Base-by-base conservation (phyloP, 805 yeast species). In the Candida alai region DNA sequence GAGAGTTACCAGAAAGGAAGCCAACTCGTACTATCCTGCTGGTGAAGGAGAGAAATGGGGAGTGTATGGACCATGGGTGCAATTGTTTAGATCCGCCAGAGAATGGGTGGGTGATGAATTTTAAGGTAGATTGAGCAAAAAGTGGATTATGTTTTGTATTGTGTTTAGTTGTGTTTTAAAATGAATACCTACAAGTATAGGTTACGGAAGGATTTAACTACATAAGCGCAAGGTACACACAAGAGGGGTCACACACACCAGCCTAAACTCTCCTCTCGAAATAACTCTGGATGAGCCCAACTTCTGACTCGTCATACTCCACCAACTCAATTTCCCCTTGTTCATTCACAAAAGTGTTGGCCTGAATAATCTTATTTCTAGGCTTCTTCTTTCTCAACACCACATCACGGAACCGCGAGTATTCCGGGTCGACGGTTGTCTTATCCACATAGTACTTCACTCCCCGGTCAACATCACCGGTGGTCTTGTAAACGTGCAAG, bases 11-110 rank as follows among this genome's bases (percentile, higher is more conserved):
- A 76, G 96, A 65, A 69, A 80, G 54, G 96, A 85, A 60, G 70
- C 94, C 36, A 90, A 90, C 66, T 87, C 97, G 4, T 90, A 86
- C 79, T 85, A 86, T 55, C 96, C 97, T 32, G 47, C 44, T 15
- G 68, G 68, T 32, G 63, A 69, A 39, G 78, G 73, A 33, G 71
- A 71, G 30, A 65, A 68, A 36, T 86, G 95, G 89, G 82, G 78
- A 36, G 83, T 80, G 19, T 78, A 81, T 54, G 96, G 96, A 35
- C 98, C 98, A 32, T 93, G 98, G 98, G 78, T 93, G 46, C 77
- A 87, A 58, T 63, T 93, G 61, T 93, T 93, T 70, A 77, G 84
- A 64, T 84, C 86, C 45, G 97, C 96, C 28, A 80, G 98, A 72
- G 76, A 73, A 53, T 93, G 97, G 97, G 96, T 87, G 41, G 80